Conservation (phyloP, 495 filamentous ascomycete genomes). For the Xylaria castorea region DNA sequence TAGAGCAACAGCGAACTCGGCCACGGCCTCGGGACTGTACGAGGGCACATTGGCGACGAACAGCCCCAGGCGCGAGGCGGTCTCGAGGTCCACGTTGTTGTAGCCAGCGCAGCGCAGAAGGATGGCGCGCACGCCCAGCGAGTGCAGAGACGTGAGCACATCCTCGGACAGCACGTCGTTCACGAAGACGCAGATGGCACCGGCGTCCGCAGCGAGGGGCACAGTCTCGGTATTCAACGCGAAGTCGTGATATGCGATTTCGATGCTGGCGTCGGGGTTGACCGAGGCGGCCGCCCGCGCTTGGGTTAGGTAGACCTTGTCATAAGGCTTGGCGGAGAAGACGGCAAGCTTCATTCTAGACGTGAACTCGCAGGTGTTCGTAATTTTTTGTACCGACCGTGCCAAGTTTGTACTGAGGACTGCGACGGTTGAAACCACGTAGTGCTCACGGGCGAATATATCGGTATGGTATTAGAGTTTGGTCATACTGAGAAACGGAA, state of each 20-base stretch:
- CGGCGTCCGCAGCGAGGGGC: constrained; percentile 57
- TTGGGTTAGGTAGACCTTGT: constrained; percentile 56
- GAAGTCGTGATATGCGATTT: constrained; percentile 63
- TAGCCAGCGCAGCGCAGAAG: constrained; percentile 74
- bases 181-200: constrained; percentile 74
- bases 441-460: background rate
- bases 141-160: constrained; percentile 59
- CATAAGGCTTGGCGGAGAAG: constrained; percentile 69
- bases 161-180: constrained; percentile 64
- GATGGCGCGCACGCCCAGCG: constrained; percentile 59
- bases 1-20: constrained; percentile 73
- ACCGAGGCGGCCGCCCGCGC: constrained; percentile 39
- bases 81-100: constrained; percentile 69
- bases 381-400: background rate
- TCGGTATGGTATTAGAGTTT: background rate
- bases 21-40: constrained; percentile 75
- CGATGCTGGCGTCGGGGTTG: constrained; percentile 30
- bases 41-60: constrained; percentile 72
- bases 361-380: background rate
- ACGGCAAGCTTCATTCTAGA: constrained; percentile 62
- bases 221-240: constrained; percentile 63
- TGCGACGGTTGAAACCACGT: background rate
- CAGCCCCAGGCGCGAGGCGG: constrained; percentile 62
- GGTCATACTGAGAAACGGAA: background rate
- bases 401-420: background rate